These are phyloP conservation scores for Geotrichum australiense DNA, from an alignment of 1,139 yeast species.

Conservation along the genomic window DNA sequence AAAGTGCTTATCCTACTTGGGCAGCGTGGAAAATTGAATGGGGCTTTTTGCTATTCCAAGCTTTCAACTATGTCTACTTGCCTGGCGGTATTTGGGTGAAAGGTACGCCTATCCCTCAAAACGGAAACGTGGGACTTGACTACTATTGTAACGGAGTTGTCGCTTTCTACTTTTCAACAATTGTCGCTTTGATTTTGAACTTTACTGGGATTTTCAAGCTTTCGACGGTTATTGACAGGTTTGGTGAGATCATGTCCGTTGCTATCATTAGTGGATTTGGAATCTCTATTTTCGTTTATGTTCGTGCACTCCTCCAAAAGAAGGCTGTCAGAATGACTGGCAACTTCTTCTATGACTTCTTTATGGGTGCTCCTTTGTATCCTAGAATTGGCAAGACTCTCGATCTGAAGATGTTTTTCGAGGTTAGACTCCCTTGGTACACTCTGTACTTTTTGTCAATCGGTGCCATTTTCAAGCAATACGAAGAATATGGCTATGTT, in stretches of 20 bases:
- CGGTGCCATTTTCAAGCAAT: constrained; percentile 71
- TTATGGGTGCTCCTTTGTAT: constrained; percentile 96
- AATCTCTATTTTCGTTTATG: constrained; percentile 63
- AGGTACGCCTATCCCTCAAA: constrained; percentile 85
- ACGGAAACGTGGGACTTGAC: constrained; percentile 71
- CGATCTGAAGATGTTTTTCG: constrained; percentile 94
- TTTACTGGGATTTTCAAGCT: constrained; percentile 65
- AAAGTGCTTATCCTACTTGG: constrained; percentile 62
- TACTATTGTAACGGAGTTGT: constrained; percentile 90
- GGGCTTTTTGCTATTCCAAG: constrained; percentile 64
- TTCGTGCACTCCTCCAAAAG: constrained; percentile 42
- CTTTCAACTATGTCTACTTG: constrained; percentile 67
- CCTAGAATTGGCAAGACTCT: constrained; percentile 81
- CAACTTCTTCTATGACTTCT: constrained; percentile 78
- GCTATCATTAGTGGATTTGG: constrained; percentile 73
- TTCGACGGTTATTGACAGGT: constrained; percentile 66
- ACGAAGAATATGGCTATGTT: constrained; percentile 71
- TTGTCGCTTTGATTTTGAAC: constrained; percentile 55
- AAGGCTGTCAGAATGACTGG: constrained; percentile 85
- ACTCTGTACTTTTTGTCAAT: constrained; percentile 72
- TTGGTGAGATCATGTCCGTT: constrained; percentile 89
- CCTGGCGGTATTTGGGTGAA: constrained; percentile 87
- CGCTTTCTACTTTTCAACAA: constrained; percentile 67
- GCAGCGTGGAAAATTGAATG: constrained; percentile 66
- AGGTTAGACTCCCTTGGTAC: constrained; percentile 96